phyloP scores from a whole-genome alignment of 2,329 filamentous ascomycete genomes.

The Colletotrichum sp. region DNA sequence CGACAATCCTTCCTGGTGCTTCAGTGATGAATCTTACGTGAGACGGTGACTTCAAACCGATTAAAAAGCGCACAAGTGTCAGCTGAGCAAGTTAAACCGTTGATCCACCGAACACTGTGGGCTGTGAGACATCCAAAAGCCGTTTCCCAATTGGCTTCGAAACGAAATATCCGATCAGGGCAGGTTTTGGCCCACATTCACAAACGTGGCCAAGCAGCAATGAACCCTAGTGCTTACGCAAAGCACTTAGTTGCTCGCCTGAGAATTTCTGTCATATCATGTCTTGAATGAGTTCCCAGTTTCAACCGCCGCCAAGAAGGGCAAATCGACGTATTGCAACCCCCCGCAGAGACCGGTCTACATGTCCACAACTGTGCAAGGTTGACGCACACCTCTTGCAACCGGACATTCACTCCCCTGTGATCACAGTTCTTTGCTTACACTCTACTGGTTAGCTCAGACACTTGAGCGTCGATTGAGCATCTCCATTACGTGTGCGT shows the following conservation, averaged over 20 bases:
- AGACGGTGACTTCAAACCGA: neutral
- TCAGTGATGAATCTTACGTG: neutral
- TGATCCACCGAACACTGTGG: neutral
- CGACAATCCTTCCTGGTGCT: neutral
- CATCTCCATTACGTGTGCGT: neutral
- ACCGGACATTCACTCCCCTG: neutral
- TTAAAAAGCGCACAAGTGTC: neutral
- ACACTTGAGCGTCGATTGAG: neutral
- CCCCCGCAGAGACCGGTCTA: neutral
- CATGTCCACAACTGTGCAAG: neutral
- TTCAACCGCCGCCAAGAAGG: neutral
- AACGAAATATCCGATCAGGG: neutral
- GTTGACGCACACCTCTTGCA: neutral
- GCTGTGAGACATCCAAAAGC: neutral
- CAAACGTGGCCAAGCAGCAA: neutral
- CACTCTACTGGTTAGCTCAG: neutral
- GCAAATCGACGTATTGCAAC: neutral
- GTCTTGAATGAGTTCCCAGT: neutral
- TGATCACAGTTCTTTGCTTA: neutral
- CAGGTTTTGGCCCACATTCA: neutral
- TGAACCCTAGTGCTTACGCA: neutral
- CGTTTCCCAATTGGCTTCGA: neutral
- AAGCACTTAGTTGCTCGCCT: neutral
- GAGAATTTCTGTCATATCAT: neutral
- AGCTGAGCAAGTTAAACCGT: neutral